phyloP scores from a whole-genome alignment of 352 stramenopile genomes.

The Halophytophthora batemanensis region DNA sequence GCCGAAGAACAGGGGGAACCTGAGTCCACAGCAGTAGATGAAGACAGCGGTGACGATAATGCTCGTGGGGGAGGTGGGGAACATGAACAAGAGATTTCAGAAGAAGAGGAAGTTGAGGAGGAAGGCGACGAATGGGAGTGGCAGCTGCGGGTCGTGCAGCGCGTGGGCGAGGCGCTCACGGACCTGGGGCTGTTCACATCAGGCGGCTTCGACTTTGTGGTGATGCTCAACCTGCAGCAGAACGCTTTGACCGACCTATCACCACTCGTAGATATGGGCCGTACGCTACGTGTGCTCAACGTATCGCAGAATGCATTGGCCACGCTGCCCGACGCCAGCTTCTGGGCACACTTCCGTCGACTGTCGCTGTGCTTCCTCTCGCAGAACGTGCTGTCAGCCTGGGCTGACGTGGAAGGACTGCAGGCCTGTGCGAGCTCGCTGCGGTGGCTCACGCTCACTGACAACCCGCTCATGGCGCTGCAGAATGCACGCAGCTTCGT shows the following conservation, averaged over 20 bases:
- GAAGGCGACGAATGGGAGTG: conserved; percentile 23
- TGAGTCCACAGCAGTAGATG: background rate
- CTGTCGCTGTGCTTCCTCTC: conserved; percentile 61
- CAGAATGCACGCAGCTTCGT: conserved; percentile 56
- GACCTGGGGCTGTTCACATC: conserved; percentile 31
- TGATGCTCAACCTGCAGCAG: conserved; percentile 58
- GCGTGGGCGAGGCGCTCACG: conserved; percentile 33
- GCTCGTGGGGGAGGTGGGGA: conserved; percentile 5
- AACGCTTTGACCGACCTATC: conserved; percentile 55
- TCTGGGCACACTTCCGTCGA: conserved; percentile 50
- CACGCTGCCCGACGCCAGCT: conserved; percentile 36
- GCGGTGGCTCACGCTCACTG: conserved; percentile 54
- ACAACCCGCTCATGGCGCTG: conserved; percentile 60
- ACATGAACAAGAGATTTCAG: background rate
- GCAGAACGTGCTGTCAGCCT: conserved; percentile 48
- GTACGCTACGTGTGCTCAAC: conserved; percentile 59
- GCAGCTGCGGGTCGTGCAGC: conserved; percentile 55
- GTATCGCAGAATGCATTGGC: conserved; percentile 49
- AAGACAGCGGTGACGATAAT: conserved; percentile 10
- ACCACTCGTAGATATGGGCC: conserved; percentile 37
- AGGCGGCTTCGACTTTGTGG: conserved; percentile 46
- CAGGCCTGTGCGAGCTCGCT: conserved; percentile 33
- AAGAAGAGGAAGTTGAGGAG: conserved; percentile 9
- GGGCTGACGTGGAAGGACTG: conserved; percentile 48
- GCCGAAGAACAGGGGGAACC: conserved; percentile 6